Evolutionary conservation across 2,329 filamentous ascomycete genomes (phyloP), one percentile per base, ranked within the genome.

Genomic region (Fusarium musae): DNA sequence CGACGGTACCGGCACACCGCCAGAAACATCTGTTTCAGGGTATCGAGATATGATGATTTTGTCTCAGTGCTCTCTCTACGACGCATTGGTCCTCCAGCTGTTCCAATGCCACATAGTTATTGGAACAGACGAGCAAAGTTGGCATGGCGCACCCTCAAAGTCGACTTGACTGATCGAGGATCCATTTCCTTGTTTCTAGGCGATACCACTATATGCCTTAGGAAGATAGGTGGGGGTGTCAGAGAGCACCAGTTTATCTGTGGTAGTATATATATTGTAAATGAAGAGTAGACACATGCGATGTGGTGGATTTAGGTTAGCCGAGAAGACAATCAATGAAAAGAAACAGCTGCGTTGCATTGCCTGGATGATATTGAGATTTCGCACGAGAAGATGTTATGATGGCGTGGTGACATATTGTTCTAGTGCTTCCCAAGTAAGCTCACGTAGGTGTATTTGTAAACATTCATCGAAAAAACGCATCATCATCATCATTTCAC

Each of bases 21-120:
- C 37, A 74, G 59, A 69, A 69, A 65, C 71, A 62, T 40, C 54
- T 74, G 71, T 74, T 74, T 72, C 71, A 74, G 52, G 30, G 59
- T 63, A 65, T 72, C 71, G 63, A 73, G 71, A 72, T 73, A 59
- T 53, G 49, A 44, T 19, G 46, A 47, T 50, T 28, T 43, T 49
- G 49, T 59, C 46, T 59, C 32, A n/a, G 28, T 47, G 28, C 47
- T 37, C 47, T 42, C 17, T 26, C 26, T 21, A 49, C 30, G 23
- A 26, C 30, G 23, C 67, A 43, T 23, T 37, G 40, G 43, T 58
- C 46, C 49, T 36, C 11, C 19, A 39, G 37, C 26, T 34, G 44
- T 17, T 42, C 34, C 21, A 49, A 39, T 39, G 56, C 36, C 43
- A 30, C 32, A 37, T 37, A 37, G 16, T 9, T 28, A 16, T 30